A percentile compares a stretch with the other conserved stretches of the same genome.
Evolutionary conservation across 2,329 filamentous ascomycete genomes (phyloP).

Genomic region (Talaromyces marneffei): DNA sequence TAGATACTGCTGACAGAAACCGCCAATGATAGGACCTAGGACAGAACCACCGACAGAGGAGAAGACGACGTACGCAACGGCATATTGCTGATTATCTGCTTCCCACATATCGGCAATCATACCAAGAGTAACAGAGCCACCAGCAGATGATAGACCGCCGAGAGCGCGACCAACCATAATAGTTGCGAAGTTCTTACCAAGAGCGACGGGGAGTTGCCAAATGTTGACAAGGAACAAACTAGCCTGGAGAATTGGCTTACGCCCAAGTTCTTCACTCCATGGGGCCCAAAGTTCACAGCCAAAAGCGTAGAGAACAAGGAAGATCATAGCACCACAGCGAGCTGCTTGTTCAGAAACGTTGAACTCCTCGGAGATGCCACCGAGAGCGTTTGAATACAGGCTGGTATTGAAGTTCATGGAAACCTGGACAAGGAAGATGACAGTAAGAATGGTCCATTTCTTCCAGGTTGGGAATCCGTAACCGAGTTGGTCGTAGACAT

Average conservation of each 20-base stretch:
- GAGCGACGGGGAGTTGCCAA: conserved; percentile 65
- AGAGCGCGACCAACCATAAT: conserved; percentile 65
- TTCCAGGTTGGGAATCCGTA: conserved; percentile 56
- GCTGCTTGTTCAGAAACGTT: conserved; percentile 62
- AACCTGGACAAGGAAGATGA: conserved; percentile 67
- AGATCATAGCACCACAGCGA: conserved; percentile 69
- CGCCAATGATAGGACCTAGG: conserved; percentile 71
- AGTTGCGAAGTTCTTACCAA: conserved; percentile 66
- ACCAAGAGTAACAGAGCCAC: conserved; percentile 66
- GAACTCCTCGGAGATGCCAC: conserved; percentile 62
- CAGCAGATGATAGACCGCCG: conserved; percentile 65
- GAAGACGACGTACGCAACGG: conserved; percentile 70
- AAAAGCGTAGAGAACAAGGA: conserved; percentile 74
- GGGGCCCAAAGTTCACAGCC: conserved; percentile 85
- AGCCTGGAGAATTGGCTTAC: conserved; percentile 67
- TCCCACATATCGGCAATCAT: conserved; percentile 74
- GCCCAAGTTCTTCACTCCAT: conserved; percentile 77
- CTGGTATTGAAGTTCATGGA: conserved; percentile 78
- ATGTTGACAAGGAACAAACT: conserved; percentile 71
- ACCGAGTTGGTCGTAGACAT: conserved; percentile 62
- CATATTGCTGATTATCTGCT: conserved; percentile 65
- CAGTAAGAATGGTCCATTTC: conserved; percentile 68
- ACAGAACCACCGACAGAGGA: conserved; percentile 73
- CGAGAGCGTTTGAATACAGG: conserved; percentile 64
- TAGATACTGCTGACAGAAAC: conserved; percentile 63